A percentile compares a stretch with the other conserved stretches of the same genome.
Conservation (phyloP, 1,284 basidiomycete species). For the Leccinum angustisporum region DNA sequence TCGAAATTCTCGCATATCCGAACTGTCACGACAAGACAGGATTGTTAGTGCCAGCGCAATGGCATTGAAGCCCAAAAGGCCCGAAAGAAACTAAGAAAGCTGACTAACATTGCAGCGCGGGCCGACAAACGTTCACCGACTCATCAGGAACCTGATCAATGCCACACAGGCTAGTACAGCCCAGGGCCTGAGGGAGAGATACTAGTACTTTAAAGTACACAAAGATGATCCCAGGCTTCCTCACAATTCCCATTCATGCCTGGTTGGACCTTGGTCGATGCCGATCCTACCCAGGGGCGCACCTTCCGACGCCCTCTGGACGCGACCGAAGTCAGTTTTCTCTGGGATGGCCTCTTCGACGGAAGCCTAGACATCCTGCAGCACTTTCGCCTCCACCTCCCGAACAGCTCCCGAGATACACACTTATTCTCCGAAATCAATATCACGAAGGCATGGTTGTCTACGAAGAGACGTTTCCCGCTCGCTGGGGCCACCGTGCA, state of each 20-base stretch:
- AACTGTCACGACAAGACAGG: neutral
- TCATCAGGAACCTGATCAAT: neutral
- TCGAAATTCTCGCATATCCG: neutral
- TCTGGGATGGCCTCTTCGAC: constrained; percentile 16
- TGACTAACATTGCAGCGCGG: neutral
- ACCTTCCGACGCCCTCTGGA: constrained; percentile 22
- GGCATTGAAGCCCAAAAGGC: neutral
- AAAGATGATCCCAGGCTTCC: constrained; percentile 5
- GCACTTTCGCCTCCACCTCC: constrained; percentile 12
- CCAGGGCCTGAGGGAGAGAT: neutral
- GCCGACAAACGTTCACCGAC: neutral
- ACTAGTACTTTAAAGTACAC: neutral
- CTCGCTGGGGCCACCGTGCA: constrained; percentile 19
- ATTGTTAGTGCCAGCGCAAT: neutral
- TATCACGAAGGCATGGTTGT: constrained; percentile 19
- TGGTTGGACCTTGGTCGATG: constrained; percentile 12
- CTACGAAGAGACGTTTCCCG: constrained; percentile 21
- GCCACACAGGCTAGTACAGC: neutral
- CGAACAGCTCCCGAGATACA: constrained; percentile 10
- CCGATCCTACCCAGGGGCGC: constrained; percentile 10
- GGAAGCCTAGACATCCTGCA: constrained; percentile 20
- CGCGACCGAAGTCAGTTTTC: constrained; percentile 8
- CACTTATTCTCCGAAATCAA: constrained; percentile 18
- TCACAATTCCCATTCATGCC: constrained; percentile 8
- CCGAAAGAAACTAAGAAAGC: neutral